Conservation (phyloP, 768 basidiomycete species). For the Nidula microcarpa region DNA sequence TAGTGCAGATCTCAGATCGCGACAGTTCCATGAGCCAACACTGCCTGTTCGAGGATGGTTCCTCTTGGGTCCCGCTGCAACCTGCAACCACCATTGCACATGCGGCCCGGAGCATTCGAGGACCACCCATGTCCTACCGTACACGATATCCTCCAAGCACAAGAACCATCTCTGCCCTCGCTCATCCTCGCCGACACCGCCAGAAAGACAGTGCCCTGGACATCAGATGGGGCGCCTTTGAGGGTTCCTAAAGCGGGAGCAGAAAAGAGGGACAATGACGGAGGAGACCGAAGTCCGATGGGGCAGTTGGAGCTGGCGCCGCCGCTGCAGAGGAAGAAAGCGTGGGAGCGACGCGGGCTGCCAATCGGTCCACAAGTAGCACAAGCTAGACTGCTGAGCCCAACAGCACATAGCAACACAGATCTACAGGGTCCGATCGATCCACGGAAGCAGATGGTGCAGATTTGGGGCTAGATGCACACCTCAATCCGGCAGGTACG, state of each 20-base stretch:
- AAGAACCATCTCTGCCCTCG: no score
- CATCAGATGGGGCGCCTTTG: conserved; percentile 4
- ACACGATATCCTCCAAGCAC: no score
- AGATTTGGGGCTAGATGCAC: not conserved
- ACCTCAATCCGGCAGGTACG: conserved; percentile 12
- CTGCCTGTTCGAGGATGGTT: no score
- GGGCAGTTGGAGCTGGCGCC: not conserved
- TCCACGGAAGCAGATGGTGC: conserved; percentile 15
- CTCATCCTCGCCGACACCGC: no score
- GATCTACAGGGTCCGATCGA: not conserved
- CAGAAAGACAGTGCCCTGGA: no score
- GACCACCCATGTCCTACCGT: no score
- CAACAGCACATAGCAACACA: not conserved
- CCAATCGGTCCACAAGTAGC: no score
- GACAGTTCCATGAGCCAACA: no score
- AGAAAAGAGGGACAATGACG: conserved; percentile 4
- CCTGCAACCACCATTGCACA: no score
- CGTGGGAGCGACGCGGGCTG: no score
- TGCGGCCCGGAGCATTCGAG: no score
- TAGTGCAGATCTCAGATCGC: conserved; percentile 9
- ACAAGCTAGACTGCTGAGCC: not conserved
- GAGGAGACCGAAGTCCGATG: conserved; percentile 13
- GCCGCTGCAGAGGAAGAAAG: not conserved
- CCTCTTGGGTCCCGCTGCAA: no score
- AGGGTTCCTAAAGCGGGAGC: conserved; percentile 7